phyloP scores from a whole-genome alignment of 306 rosid genomes.

The Quercus parvula region DNA sequence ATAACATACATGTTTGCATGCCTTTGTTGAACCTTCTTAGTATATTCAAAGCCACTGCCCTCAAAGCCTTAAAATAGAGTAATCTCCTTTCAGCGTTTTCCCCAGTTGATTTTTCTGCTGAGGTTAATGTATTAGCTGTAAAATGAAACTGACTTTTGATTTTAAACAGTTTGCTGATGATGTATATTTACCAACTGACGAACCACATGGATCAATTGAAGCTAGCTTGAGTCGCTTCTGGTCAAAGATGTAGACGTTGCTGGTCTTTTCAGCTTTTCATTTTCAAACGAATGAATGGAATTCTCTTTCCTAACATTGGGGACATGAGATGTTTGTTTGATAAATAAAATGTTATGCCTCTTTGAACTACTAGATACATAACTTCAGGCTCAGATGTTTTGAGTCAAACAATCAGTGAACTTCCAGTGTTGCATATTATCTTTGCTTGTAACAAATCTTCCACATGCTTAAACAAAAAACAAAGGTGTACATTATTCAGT shows the following conservation, averaged over 20 bases:
- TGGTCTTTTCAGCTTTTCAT: not conserved
- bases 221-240: conserved; percentile 72
- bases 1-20: not conserved
- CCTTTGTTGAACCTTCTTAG: not conserved
- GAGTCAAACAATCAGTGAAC: not conserved
- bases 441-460: not conserved
- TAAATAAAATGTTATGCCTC: not conserved
- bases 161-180: conserved; percentile 76
- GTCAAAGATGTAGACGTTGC: conserved; percentile 60
- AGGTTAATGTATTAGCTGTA: conserved; percentile 1
- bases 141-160: not conserved
- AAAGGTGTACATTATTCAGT: not conserved
- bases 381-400: not conserved
- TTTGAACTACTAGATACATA: not conserved
- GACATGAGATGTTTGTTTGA: not conserved
- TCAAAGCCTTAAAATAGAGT: not conserved
- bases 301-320: not conserved
- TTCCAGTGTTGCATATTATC: not conserved
- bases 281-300: not conserved
- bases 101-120: not conserved
- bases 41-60: not conserved
- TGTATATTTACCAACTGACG: conserved; percentile 88
- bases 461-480: not conserved
- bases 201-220: conserved; percentile 92
- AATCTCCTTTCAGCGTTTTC: not conserved